phyloP scores from a whole-genome alignment of 129 eudicot genomes.

The Pseudognaphalium luteoalbum region DNA sequence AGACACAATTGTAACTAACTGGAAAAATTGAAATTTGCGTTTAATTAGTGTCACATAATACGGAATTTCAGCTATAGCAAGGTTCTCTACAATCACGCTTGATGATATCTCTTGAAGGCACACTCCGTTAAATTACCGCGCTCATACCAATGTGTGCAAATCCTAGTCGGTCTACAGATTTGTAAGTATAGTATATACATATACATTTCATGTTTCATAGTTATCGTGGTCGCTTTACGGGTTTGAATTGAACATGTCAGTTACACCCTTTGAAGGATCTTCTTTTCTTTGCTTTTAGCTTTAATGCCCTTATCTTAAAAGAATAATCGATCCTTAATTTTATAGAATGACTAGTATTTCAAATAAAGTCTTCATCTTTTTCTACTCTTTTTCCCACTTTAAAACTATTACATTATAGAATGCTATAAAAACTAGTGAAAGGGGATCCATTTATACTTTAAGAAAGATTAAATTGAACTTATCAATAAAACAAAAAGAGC shows the following conservation, averaged over 20 bases:
- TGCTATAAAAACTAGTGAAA: slow-evolving; percentile 36
- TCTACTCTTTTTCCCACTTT: slow-evolving; percentile 36
- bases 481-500: slow-evolving; percentile 21
- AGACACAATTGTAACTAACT: no score
- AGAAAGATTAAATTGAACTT: neutral
- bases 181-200: neutral
- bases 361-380: slow-evolving; percentile 53
- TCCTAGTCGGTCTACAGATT: neutral
- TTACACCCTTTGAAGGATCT: slow-evolving; percentile 27
- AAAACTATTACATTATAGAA: slow-evolving; percentile 24
- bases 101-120: neutral
- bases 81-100: neutral
- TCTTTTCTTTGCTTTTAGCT: slow-evolving; percentile 37
- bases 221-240: slow-evolving; percentile 22
- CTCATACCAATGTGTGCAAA: neutral
- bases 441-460: slow-evolving; percentile 18
- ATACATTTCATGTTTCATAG: neutral
- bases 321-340: slow-evolving; percentile 42
- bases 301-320: slow-evolving; percentile 40
- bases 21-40: no score
- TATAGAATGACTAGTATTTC: slow-evolving; percentile 44
- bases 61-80: neutral
- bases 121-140: neutral
- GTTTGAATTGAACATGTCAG: slow-evolving; percentile 12
- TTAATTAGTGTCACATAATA: neutral